Evolutionary conservation across 2,329 filamentous ascomycete genomes (phyloP), one percentile per base, ranked within the genome.

Genomic region (Myriosclerotinia duriaeana): DNA sequence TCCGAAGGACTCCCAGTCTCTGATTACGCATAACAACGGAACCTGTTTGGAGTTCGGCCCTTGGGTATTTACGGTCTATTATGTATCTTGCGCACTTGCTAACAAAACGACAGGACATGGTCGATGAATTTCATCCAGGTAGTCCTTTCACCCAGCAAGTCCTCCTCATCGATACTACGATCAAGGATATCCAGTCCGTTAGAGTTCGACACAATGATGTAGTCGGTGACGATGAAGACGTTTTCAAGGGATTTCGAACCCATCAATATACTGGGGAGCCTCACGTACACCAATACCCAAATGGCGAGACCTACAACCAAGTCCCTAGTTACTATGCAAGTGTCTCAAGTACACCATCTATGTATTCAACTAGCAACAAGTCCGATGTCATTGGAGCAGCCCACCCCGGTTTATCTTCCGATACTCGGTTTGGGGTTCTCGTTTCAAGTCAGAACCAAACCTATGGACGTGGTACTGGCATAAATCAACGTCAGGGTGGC

Each of bases 61-160:
- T 15, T 53, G 67, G 42, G 72, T 74, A 68, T 63, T 67, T 68
- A 26, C 62, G 34, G 6, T 17, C 9, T 55, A 14, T 20, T 58
- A 4, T 53, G 14, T 15, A 34, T 46, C 5, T 46, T 3, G 4
- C 12, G 44, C 20, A n/a, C 8, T 48, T 46, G 48, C 66, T 71
- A 66, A 70, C 26, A 17, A 22, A 36, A 22, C 50, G 20, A 22
- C 26, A 73, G 72, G 72, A 74, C 59, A 58, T 53, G 1, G 69
- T 73, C 2, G 70, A 72, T 46, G 69, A 72, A 3, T 71, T 71
- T 9, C 50, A 67, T 17, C 42, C 53, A 4, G 44, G 22, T 11
- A 30, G 52, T 12, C 69, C 71, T 1, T 74, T 74, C 14, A 34
- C 17, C 6, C 67, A 74, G 3, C 72, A 74, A 55, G 53, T 70